Evolutionary conservation across 1,139 yeast genomes (phyloP), one percentile per base, ranked within the genome.

Genomic region (Zhuliangozyma parablackwelliae): DNA sequence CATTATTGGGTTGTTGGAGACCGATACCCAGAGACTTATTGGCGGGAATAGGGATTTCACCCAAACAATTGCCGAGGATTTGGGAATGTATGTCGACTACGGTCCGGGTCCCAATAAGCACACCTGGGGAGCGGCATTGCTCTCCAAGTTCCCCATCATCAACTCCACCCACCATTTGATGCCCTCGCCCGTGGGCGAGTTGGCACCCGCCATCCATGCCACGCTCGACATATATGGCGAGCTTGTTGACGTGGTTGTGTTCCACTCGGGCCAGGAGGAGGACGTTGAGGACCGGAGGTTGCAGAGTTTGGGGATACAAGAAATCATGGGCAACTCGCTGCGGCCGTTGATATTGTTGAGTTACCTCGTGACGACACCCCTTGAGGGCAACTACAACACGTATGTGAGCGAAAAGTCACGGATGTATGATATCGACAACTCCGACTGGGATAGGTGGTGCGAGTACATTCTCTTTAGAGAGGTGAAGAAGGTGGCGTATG

Each of bases 81-180:
- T 92, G 49, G 92, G 90, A 27, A 88, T 88, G 92, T 92, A 90
- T 57, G 90, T 82, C 21, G 98, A 92, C 61, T 92, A 81, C 55
- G 98, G 98, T 10, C 98, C 98, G 4, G 97, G 97, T 10, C 97
- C 98, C 40, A 87, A 89, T 58, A 85, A 90, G 60, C 97, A 92
- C 61, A 92, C 98, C 0, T 92, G 98, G 98, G 98, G 98, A 30
- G 85, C 94, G 35, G 94, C 94, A 2, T 70, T 92, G 44, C 69
- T 92, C 46, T 89, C 97, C 26, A 89, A 90, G 57, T 92, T 90
- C 74, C 98, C 98, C 24, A 92, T 92, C 45, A 51, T 92, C 42
- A 77, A 83, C 54, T 88, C 97, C 2, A 80, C 90, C 2, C 98
- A 92, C 60, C 95, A 89, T 57, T 69, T 92, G 50, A 67, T 92